Base-by-base conservation (phyloP, 768 basidiomycete species). In the Termitomyces titanicus region DNA sequence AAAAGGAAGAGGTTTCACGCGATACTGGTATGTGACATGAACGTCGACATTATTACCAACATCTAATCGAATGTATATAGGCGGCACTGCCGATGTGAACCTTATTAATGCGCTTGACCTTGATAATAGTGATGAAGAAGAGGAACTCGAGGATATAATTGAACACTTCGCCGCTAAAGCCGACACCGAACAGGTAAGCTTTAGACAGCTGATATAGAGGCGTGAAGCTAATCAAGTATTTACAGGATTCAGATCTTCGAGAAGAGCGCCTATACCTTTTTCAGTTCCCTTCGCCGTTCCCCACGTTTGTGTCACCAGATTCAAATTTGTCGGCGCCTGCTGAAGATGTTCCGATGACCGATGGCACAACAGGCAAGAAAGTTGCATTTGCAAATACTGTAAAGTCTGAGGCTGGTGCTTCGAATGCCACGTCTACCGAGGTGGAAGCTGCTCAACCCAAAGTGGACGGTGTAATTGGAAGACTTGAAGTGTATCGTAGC, bases 281-380 rank as follows among this genome's bases (percentile, higher is more conserved):
- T 73, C 93, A 95, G 66, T 96, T 96, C 63, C 94, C 94, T 0
- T 68, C 76, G 9, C 89, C 92, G 0, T 94, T 97, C 70, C 93
- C 94, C 0, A 78, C 74, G 5, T 94, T 94, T 70, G 55, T 74
- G 2, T 72, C 80, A 7, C 64, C 73, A 55, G 51, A 66, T 7
- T 58, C 69, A 8, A 57, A 71, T 18, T 63, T 66, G 9, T 64
- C 72, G 48, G 61, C 55, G 9, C 54, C 62, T 17, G 71, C 68
- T 9, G 64, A 67, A 24, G 34, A 51, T 24, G 72, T 76, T 45
- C 66, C 74, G 39, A 72, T 70, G 15, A 72, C 58, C 53, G 72
- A 69, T 27, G 53, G 24, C 22, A 62, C 62, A 34, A 58, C 57
- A 25, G 58, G 56, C 48, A 86, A 81, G 68, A 81, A 76, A 63